Base-by-base conservation (phyloP, 106 monocot species). In the Chionographis japonica region DNA sequence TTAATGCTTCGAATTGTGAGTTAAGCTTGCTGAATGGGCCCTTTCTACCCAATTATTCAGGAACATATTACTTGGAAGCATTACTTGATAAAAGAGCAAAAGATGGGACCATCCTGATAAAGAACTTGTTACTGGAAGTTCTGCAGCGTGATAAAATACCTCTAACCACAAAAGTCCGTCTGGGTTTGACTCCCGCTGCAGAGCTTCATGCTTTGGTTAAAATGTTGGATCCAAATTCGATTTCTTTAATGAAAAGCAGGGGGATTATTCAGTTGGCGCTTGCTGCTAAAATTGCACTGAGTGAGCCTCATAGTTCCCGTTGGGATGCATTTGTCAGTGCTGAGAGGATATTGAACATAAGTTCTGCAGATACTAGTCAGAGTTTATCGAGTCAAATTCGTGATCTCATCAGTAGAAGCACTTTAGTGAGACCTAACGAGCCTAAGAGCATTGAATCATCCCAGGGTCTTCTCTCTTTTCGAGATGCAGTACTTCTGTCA, bases 271-370 rank as follows among this genome's bases (percentile, higher is more conserved):
- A 88, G 77, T 68, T 98, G 72, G 90, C 87, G 43, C 71, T 85
- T 61, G 90, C 98, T 65, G 74, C 98, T 73, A 77, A 78, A 65
- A 78, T 72, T 67, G 87, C 85, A 40, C 60, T 90, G 12, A 81
- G 73, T 63, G 93, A 90, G 42, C 83, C 83, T 63, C 74, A 68
- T 52, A 83, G 83, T 72, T 90, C 98, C 19, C 79, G 65, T 7
- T 98, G 98, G 98, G 87, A 93, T 80, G 98, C 98, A 57, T 93
- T 90, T 77, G 74, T 73, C 2, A 93, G 87, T 79, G 92, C 98
- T 13, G 93, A 98, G 70, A 89, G 75, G 56, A 89, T 98, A 60
- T 68, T 98, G 58, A 78, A 59, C 67, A 75, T 93, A 46, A 88
- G 73, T 58, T 78, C 78, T 65, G 51, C 70, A 68, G 98, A 98